A percentile compares a stretch with the other conserved stretches of the same genome.
Evolutionary conservation across 441 rosid species (phyloP).

Genomic region (Rhodomyrtus psidioides): DNA sequence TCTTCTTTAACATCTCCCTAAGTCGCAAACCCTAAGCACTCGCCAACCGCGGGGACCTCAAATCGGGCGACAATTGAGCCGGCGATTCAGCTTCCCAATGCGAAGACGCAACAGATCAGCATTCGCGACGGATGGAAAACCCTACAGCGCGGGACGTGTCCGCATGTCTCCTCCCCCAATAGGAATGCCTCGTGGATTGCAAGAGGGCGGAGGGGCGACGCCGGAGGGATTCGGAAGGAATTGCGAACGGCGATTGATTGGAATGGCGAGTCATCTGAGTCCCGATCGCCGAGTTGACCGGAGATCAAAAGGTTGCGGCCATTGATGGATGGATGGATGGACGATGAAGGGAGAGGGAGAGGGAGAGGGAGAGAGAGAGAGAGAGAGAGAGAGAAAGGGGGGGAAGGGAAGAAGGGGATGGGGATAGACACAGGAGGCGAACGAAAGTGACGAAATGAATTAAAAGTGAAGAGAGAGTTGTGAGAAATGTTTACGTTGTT

Average conservation of each 20-base stretch:
- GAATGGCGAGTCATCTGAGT: background rate
- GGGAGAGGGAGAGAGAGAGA: background rate
- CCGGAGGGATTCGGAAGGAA: background rate
- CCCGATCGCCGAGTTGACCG: background rate
- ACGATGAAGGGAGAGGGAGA: background rate
- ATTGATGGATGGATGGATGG: background rate
- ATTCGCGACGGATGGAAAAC: background rate
- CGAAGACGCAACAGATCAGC: background rate
- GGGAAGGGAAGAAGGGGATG: background rate
- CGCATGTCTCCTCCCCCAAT: background rate
- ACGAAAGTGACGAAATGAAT: background rate
- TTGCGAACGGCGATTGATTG: background rate
- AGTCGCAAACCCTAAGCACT: constrained; percentile 20
- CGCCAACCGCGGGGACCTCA: background rate
- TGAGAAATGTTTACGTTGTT: background rate
- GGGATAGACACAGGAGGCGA: background rate
- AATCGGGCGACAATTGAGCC: background rate
- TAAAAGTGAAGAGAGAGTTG: background rate
- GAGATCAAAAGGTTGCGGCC: background rate
- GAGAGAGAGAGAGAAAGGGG: background rate
- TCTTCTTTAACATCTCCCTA: constrained; percentile 69
- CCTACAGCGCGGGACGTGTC: background rate
- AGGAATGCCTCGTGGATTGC: background rate
- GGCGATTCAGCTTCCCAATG: background rate
- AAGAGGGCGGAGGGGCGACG: background rate